phyloP scores from a whole-genome alignment of 2,329 filamentous ascomycete species.

The Didymella arachidicola region DNA sequence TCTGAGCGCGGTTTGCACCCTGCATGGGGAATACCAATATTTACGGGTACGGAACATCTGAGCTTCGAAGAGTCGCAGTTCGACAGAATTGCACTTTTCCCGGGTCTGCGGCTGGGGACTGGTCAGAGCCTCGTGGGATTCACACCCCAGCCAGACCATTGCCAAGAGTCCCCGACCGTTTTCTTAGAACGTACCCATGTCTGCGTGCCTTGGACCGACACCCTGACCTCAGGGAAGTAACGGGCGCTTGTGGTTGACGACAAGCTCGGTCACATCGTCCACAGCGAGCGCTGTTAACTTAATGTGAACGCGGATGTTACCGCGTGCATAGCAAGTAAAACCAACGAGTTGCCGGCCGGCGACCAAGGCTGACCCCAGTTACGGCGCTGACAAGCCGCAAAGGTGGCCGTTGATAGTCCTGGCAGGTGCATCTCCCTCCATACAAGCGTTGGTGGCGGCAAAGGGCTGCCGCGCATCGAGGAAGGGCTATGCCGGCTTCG shows the following conservation, averaged over 20 bases:
- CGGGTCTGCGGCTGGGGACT: constrained; percentile 48
- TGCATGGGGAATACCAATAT: constrained; percentile 46
- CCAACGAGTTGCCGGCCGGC: constrained; percentile 16
- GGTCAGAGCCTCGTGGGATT: constrained; percentile 52
- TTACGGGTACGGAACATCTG: constrained; percentile 45
- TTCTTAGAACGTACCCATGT: constrained; percentile 39
- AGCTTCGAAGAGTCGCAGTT: constrained; percentile 41
- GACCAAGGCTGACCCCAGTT: constrained; percentile 10
- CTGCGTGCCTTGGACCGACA: constrained; percentile 39
- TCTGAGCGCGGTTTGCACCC: constrained; percentile 44
- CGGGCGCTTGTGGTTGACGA: constrained; percentile 31
- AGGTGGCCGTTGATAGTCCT: constrained; percentile 26
- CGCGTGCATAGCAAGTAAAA: constrained; percentile 4
- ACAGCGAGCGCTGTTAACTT: constrained; percentile 6
- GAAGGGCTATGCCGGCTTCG: constrained; percentile 33
- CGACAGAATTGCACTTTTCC: constrained; percentile 42
- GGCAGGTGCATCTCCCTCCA: constrained; percentile 27
- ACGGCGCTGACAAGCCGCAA: constrained; percentile 28
- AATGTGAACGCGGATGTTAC: constrained; percentile 21
- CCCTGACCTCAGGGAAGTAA: constrained; percentile 35
- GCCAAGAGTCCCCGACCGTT: constrained; percentile 50
- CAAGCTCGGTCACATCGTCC: constrained; percentile 6
- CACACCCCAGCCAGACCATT: constrained; percentile 39
- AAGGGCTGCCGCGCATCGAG: constrained; percentile 34
- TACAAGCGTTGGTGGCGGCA: constrained; percentile 44